Evolutionary conservation across 257 asterid species (phyloP).

Genomic region (Scutellaria minor): DNA sequence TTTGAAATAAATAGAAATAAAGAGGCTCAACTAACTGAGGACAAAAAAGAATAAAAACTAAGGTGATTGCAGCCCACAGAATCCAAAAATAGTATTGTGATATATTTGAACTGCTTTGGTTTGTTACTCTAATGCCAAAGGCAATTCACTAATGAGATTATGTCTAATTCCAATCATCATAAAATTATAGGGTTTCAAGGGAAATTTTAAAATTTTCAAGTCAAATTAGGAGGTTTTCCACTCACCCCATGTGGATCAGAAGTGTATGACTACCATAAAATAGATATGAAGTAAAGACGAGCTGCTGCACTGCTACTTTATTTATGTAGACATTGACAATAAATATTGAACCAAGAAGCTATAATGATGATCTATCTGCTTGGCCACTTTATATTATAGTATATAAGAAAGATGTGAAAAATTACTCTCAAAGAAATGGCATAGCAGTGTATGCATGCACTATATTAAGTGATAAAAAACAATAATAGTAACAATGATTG

Average conservation of each 20-base stretch:
- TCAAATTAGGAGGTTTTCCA: neutral
- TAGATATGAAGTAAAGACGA: conserved; percentile 4
- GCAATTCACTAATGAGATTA: neutral
- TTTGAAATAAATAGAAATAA: conserved; percentile 14
- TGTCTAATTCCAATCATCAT: neutral
- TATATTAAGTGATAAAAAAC: neutral
- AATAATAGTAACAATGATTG: neutral
- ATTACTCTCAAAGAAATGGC: neutral
- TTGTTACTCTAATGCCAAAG: conserved; percentile 13
- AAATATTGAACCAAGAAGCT: neutral
- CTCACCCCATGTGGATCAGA: neutral
- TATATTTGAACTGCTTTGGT: conserved; percentile 2
- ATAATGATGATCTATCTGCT: conserved; percentile 3
- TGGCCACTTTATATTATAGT: conserved; percentile 15
- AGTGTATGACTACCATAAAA: neutral
- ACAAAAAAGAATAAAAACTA: neutral
- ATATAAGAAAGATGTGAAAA: conserved; percentile 14
- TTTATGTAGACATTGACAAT: neutral
- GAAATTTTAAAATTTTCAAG: neutral
- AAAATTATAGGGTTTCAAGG: neutral
- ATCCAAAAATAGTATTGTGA: neutral
- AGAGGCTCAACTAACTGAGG: neutral
- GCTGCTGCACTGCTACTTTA: neutral
- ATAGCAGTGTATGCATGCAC: neutral
- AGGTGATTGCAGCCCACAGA: neutral